Percentiles rank a stretch among this genome's conserved stretches.
phyloP scores from a whole-genome alignment of 805 yeast species.

The Teunomyces cretensis region DNA sequence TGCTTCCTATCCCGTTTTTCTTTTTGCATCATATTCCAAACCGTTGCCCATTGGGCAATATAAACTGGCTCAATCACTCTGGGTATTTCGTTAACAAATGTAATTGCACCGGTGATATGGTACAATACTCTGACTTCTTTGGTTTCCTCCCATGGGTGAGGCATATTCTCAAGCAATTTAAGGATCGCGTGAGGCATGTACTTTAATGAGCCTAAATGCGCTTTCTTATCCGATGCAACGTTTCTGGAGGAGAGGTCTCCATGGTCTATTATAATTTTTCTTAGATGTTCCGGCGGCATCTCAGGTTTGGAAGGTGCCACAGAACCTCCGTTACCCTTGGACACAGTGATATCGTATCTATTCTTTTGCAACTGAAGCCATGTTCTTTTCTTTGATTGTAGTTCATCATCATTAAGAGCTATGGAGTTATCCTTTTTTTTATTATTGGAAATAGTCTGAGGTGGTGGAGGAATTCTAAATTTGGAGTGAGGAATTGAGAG shows the following conservation, averaged over 20 bases:
- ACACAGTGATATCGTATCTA: constrained; percentile 38
- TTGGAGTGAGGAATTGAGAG: too few species aligned
- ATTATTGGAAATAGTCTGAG: neutral
- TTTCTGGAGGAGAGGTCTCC: constrained; percentile 80
- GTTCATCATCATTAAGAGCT: constrained; percentile 16
- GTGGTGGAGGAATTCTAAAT: constrained; percentile 7
- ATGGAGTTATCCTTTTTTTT: neutral
- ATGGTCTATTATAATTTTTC: constrained; percentile 80
- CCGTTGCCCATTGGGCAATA: constrained; percentile 92
- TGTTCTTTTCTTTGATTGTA: constrained; percentile 47
- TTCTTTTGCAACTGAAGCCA: constrained; percentile 68
- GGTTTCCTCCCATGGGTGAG: constrained; percentile 94
- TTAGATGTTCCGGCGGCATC: constrained; percentile 91
- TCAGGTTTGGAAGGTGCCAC: constrained; percentile 66
- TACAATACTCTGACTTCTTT: constrained; percentile 87
- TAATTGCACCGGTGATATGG: constrained; percentile 90
- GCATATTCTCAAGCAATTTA: constrained; percentile 91
- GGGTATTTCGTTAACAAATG: constrained; percentile 91
- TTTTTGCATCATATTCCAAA: constrained; percentile 90
- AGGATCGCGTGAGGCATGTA: constrained; percentile 94
- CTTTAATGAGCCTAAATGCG: constrained; percentile 87
- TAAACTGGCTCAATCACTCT: constrained; percentile 90
- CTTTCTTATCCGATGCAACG: constrained; percentile 79
- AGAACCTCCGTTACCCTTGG: constrained; percentile 39
- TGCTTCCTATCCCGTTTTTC: constrained; percentile 90